phyloP scores from a whole-genome alignment of 2,329 filamentous ascomycete genomes.

The Scytalidium lignicola region DNA sequence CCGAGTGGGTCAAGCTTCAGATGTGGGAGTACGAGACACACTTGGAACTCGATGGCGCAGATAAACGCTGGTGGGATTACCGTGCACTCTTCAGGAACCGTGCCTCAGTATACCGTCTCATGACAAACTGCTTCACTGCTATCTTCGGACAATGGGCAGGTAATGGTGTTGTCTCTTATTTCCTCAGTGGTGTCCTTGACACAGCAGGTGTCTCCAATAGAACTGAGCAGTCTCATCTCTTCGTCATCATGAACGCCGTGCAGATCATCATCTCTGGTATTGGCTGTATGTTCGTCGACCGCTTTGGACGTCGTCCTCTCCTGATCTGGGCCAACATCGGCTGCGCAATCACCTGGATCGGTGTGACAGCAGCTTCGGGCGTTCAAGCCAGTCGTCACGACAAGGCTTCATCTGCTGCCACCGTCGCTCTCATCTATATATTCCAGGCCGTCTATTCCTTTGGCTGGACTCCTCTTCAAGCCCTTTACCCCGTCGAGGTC shows the following conservation, averaged over 20 bases:
- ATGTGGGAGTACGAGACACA: constrained; percentile 40
- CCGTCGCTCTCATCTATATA: constrained; percentile 49
- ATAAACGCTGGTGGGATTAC: constrained; percentile 51
- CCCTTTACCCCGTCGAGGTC: constrained; percentile 48
- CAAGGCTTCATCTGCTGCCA: constrained; percentile 32
- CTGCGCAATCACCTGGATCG: constrained; percentile 45
- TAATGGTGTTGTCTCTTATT: constrained; percentile 43
- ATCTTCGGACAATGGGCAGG: constrained; percentile 49
- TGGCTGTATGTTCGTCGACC: constrained; percentile 52
- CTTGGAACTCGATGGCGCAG: constrained; percentile 37
- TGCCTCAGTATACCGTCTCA: constrained; percentile 42
- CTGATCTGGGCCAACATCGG: constrained; percentile 44
- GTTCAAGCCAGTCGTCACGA: constrained; percentile 17
- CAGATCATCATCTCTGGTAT: constrained; percentile 48
- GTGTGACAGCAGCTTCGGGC: constrained; percentile 38
- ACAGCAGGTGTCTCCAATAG: constrained; percentile 44
- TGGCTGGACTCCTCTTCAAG: constrained; percentile 38
- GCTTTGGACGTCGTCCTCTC: constrained; percentile 52
- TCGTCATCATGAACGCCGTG: constrained; percentile 48
- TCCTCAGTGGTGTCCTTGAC: constrained; percentile 46
- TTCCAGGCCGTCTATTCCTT: constrained; percentile 49
- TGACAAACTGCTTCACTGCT: constrained; percentile 46
- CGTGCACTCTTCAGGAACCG: constrained; percentile 45
- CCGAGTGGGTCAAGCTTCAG: constrained; percentile 43
- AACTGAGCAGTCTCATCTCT: constrained; percentile 47